Conservation (phyloP, 2,329 filamentous ascomycete species). For the Westerdykella aurantiaca region DNA sequence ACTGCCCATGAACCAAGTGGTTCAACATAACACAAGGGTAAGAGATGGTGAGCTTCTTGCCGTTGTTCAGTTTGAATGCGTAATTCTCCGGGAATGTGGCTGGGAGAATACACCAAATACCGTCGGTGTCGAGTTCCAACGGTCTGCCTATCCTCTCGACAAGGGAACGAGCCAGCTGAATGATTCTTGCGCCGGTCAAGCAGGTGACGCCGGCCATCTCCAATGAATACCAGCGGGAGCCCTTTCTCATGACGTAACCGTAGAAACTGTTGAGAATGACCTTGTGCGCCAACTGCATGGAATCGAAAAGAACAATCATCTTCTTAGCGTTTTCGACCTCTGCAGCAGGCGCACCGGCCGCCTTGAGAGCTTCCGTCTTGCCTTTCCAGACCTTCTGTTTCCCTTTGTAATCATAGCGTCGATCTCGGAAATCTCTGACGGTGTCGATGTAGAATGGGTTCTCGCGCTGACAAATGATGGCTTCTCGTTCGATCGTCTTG, state of each 20-base stretch:
- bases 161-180: slow-evolving; percentile 88
- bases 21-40: slow-evolving; percentile 99
- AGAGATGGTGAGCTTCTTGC: slow-evolving; percentile 93
- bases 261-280: slow-evolving; percentile 99
- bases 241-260: slow-evolving; percentile 98
- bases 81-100: slow-evolving; percentile 97
- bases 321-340: slow-evolving; percentile 96
- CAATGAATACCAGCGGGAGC: slow-evolving; percentile 97
- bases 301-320: slow-evolving; percentile 96
- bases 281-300: slow-evolving; percentile 92
- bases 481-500: slow-evolving; percentile 85
- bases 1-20: slow-evolving; percentile 87
- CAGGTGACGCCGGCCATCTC: slow-evolving; percentile 99
- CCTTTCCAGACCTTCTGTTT: slow-evolving; percentile 98
- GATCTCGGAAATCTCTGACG: slow-evolving; percentile 91
- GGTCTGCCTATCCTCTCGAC: slow-evolving; percentile 91
- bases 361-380: slow-evolving; percentile 82
- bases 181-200: slow-evolving; percentile 91
- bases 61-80: slow-evolving; percentile 85
- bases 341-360: slow-evolving; percentile 64
- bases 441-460: slow-evolving; percentile 99
- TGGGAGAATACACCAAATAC: slow-evolving; percentile 99
- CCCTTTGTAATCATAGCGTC: slow-evolving; percentile 96
- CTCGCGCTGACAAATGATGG: slow-evolving; percentile 96
- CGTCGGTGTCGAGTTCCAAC: slow-evolving; percentile 91